A percentile compares a stretch with the other conserved stretches of the same genome.
These are phyloP conservation scores for Lepidium didymum DNA, from an alignment of 345 rosid genomes.

Conservation along the genomic window DNA sequence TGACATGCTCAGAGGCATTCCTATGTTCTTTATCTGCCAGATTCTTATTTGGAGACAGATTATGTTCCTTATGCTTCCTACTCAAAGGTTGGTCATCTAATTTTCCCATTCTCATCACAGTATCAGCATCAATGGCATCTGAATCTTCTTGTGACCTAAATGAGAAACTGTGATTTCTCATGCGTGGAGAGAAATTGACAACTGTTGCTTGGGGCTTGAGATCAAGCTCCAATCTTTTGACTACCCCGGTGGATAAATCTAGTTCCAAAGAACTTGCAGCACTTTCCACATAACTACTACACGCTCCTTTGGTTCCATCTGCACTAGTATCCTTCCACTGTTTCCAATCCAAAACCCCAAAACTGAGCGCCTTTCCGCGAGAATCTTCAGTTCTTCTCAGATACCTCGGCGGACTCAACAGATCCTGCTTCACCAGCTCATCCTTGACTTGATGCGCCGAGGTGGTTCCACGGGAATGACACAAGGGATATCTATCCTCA, in stretches of 20 bases:
- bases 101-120: constrained; percentile 16
- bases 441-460: constrained; percentile 40
- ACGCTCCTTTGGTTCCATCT: constrained; percentile 22
- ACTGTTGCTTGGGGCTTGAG: constrained; percentile 15
- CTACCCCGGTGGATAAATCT: constrained; percentile 14
- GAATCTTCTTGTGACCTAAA: constrained; percentile 24
- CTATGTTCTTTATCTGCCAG: constrained; percentile 17
- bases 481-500: constrained; percentile 31
- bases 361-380: constrained; percentile 66
- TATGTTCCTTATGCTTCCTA: constrained; percentile 28
- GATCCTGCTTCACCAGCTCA: constrained; percentile 55
- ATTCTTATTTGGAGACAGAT: constrained; percentile 13
- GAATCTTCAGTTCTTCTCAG: constrained; percentile 39
- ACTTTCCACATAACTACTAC: constrained; percentile 30
- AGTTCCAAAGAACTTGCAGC: constrained; percentile 28
- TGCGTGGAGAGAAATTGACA: constrained; percentile 28
- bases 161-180: constrained; percentile 19
- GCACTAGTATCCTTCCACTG: constrained; percentile 39
- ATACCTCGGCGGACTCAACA: constrained; percentile 67
- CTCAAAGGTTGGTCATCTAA: constrained; percentile 19
- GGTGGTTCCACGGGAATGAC: not conserved
- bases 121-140: constrained; percentile 14
- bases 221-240: constrained; percentile 19
- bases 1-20: constrained; percentile 28
- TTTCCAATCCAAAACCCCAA: constrained; percentile 86